A percentile compares a stretch with the other conserved stretches of the same genome.
These are phyloP conservation scores for Cyanodermella asteris DNA, from an alignment of 2,329 filamentous ascomycete species.

Conservation along the genomic window DNA sequence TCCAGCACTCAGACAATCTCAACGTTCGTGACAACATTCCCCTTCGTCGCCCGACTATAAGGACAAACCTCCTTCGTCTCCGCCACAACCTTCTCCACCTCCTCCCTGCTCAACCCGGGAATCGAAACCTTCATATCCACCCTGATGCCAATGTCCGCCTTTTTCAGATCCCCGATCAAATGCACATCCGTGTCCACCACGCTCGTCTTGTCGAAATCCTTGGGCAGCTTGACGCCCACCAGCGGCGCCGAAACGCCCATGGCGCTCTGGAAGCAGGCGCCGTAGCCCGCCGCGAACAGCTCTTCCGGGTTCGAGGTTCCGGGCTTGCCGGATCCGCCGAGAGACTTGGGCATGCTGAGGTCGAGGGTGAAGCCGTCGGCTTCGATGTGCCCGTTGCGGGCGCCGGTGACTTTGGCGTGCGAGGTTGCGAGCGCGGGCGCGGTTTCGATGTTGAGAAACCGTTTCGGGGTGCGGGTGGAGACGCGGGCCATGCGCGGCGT, in stretches of 20 bases:
- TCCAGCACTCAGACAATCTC: no score
- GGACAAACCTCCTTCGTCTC: no score
- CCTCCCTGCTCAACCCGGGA: no score
- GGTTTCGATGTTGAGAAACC: conserved; percentile 18
- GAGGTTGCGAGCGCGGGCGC: conserved; percentile 19
- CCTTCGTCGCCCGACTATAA: no score
- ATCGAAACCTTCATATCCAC: no score
- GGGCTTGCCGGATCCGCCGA: conserved; percentile 18
- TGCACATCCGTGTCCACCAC: conserved; percentile 22
- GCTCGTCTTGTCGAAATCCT: conserved; percentile 15
- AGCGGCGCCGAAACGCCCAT: conserved; percentile 22
- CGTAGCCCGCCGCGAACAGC: conserved; percentile 26
- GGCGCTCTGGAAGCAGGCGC: conserved; percentile 25
- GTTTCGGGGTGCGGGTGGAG: conserved; percentile 4
- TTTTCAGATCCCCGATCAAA: conserved; percentile 23
- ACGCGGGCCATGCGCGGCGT: no score
- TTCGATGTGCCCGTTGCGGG: conserved; percentile 16
- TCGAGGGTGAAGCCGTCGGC: conserved; percentile 17
- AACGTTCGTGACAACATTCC: no score
- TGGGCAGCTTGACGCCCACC: conserved; percentile 21
- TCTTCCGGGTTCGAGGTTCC: conserved; percentile 27
- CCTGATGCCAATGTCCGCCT: conserved; percentile 21
- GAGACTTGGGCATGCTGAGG: conserved; percentile 22
- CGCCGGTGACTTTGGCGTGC: conserved; percentile 18
- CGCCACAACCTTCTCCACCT: no score